These are phyloP conservation scores for Rosa rugosa DNA, from an alignment of 306 rosid species.

Conservation along the genomic window DNA sequence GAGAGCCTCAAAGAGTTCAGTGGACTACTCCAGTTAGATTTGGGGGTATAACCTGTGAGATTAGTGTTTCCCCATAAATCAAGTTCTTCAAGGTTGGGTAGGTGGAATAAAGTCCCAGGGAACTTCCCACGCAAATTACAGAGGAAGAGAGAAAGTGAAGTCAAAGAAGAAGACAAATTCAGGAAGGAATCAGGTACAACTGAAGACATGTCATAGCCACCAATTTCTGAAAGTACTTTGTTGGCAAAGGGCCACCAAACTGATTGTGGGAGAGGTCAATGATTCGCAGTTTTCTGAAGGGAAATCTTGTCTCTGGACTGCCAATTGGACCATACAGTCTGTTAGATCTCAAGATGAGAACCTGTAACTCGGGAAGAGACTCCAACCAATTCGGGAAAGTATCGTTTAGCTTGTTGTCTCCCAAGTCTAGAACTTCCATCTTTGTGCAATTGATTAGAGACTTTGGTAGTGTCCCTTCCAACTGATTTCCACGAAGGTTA, in stretches of 20 bases:
- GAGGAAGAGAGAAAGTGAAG: background rate
- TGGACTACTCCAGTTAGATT: conserved; percentile 15
- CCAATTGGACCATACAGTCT: background rate
- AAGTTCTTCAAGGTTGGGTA: background rate
- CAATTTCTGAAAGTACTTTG: background rate
- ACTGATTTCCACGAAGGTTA: background rate
- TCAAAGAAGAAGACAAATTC: conserved; percentile 19
- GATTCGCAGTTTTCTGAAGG: background rate
- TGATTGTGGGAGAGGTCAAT: background rate
- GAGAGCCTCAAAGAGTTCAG: background rate
- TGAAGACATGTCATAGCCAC: conserved; percentile 2
- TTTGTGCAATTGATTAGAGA: background rate
- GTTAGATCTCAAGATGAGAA: background rate
- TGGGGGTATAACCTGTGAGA: background rate
- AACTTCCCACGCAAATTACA: background rate
- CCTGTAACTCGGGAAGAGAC: background rate
- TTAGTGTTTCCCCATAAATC: fast-evolving
- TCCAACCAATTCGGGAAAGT: background rate
- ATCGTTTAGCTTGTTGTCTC: background rate
- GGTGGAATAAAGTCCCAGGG: background rate
- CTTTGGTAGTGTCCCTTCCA: background rate
- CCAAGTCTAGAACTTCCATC: background rate
- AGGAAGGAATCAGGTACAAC: background rate
- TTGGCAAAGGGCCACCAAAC: background rate
- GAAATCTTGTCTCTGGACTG: background rate